Evolutionary conservation across 176 grass and related monocot genomes (phyloP).

Genomic region (Oropetium thomaeum): DNA sequence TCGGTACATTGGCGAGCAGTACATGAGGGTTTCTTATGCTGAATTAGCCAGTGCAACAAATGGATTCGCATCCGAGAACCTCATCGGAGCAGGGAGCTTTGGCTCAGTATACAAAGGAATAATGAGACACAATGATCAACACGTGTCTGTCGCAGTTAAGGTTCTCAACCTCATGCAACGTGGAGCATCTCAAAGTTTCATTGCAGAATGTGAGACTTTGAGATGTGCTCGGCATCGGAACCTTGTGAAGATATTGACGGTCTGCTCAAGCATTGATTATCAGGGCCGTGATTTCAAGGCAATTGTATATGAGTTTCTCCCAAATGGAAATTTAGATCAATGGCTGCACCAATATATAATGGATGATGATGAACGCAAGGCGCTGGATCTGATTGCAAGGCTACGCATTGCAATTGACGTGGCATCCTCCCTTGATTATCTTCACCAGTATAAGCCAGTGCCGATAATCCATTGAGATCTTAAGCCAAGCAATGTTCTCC

Average conservation of each 20-base stretch:
- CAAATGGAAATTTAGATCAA: constrained; percentile 9
- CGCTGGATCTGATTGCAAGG: neutral
- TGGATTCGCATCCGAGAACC: constrained; percentile 11
- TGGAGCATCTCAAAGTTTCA: constrained; percentile 10
- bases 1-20: neutral
- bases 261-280: constrained; percentile 20
- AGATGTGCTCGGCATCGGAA: constrained; percentile 1
- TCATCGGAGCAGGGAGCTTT: constrained; percentile 8
- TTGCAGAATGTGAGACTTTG: constrained; percentile 22
- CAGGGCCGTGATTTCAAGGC: constrained; percentile 10
- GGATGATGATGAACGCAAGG: neutral
- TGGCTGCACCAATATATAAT: neutral
- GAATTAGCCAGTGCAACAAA: constrained; percentile 25
- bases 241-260: constrained; percentile 23
- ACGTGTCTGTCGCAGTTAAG: neutral
- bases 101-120: constrained; percentile 14
- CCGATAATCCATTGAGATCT: constrained; percentile 27
- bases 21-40: constrained; percentile 8
- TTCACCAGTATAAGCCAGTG: neutral
- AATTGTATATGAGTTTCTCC: constrained; percentile 13
- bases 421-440: constrained; percentile 15
- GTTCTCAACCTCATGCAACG: constrained; percentile 19
- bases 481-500: constrained; percentile 28
- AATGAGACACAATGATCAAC: neutral
- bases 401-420: neutral